Percentiles rank a stretch among this genome's conserved stretches.
Conservation (phyloP, 176 grass and related monocot species). For the Bolboschoenus planiculmis region DNA sequence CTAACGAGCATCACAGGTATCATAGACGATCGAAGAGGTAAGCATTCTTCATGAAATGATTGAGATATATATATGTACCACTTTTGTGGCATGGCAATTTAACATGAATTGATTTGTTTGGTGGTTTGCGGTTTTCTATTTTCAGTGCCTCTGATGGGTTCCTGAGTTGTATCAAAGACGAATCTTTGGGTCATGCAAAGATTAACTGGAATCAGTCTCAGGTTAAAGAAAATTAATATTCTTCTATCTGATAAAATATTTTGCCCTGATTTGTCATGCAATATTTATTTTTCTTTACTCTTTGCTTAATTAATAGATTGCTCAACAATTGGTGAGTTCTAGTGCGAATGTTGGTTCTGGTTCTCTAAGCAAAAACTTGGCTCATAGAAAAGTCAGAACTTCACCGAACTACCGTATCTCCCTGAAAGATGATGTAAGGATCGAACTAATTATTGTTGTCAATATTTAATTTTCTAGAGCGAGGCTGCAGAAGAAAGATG, state of each 20-base stretch:
- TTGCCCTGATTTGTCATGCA: background rate
- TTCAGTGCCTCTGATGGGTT: constrained; percentile 12
- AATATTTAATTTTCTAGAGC: background rate
- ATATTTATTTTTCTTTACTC: background rate
- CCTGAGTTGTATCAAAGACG: background rate
- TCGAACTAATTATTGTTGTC: background rate
- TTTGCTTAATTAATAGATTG: constrained; percentile 1
- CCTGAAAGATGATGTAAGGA: constrained; percentile 71
- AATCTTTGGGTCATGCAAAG: background rate
- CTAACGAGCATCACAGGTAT: background rate
- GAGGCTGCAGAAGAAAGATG: background rate
- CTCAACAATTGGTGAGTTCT: constrained; percentile 26
- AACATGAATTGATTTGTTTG: background rate
- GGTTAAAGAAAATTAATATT: background rate
- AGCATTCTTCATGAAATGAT: background rate
- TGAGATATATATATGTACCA: background rate
- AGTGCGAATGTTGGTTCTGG: background rate
- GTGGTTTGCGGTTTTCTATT: background rate
- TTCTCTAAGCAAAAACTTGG: background rate
- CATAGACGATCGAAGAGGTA: constrained; percentile 23
- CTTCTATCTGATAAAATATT: background rate
- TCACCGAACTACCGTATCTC: constrained; percentile 42
- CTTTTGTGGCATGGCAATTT: background rate
- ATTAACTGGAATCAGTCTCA: background rate
- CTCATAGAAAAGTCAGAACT: constrained; percentile 26